Base-by-base conservation (phyloP, 202 grass and related monocot genomes). In the Carex sylvatica region DNA sequence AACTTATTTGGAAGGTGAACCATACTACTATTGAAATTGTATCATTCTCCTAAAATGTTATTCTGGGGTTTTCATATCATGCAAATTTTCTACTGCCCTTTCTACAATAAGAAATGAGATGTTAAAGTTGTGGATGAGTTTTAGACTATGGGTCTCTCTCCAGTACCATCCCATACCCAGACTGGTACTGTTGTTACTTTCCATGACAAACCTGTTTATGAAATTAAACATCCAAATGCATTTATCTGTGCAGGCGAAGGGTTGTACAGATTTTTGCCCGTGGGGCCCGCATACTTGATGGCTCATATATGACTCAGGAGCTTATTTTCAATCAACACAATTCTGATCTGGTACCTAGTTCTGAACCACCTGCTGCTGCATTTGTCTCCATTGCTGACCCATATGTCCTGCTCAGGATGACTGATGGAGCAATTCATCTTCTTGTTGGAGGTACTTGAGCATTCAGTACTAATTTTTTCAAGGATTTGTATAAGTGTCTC, bases 301-400 rank as follows among this genome's bases (percentile, higher is more conserved):
- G 95, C 85, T 95, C 95, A 83, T 98, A 95, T 84, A 98, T 98
- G 95, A 98, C 95, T 76, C 92, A 98, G 78, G 92, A 98, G 77
- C 81, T 98, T 81, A 95, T 85, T 86, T 91, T 98, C 80, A 84
- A 79, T 46, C 66, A 84, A 5, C 90, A 88, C 64, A 83, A 65
- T 82, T 91, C 95, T 24, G 95, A 98, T 35, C 83, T 87, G 7
- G 80, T 85, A 70, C 89, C 90, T 6, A 91, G 74, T 87, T 91
- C 90, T 83, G 95, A 98, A 56, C 85, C 86, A 76, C 86, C 94
- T 86, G 79, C 58, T 61, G 94, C 69, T 20, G 85, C 80, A 83
- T 91, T 84, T 83, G 95, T 85, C 85, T 98, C 95, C 28, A 91
- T 98, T 59, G 95, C 92, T 47, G 92, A 98, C 84, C 92, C 95